A percentile compares a stretch with the other conserved stretches of the same genome.
These are phyloP conservation scores for Hypoxylon sp. DNA, from an alignment of 2,329 filamentous ascomycete species.

Conservation along the genomic window DNA sequence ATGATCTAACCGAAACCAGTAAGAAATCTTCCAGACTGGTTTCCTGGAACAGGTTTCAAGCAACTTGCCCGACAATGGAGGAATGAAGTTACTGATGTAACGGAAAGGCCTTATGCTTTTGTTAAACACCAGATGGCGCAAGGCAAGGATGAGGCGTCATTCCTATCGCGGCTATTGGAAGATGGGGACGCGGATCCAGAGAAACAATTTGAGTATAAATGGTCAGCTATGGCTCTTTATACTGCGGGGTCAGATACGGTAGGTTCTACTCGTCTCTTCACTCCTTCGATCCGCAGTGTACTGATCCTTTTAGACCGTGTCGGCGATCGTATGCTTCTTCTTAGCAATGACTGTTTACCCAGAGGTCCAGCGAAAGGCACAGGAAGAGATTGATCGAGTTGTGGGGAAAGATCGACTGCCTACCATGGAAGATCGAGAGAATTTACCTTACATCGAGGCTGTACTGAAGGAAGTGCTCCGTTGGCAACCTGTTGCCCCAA, in stretches of 20 bases:
- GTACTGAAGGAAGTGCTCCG: slow-evolving; percentile 48
- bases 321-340: slow-evolving; percentile 60
- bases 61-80: slow-evolving; percentile 36
- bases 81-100: slow-evolving; percentile 21
- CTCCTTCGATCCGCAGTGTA: background rate
- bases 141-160: slow-evolving; percentile 35
- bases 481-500: slow-evolving; percentile 51
- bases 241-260: slow-evolving; percentile 49
- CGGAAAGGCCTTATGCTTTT: slow-evolving; percentile 46
- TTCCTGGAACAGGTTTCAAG: slow-evolving; percentile 52
- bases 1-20: slow-evolving; percentile 36
- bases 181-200: slow-evolving; percentile 22
- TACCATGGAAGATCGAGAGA: slow-evolving; percentile 44
- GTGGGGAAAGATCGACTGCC: slow-evolving; percentile 52
- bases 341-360: slow-evolving; percentile 64
- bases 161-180: slow-evolving; percentile 35
- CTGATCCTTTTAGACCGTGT: slow-evolving; percentile 57
- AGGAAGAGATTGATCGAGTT: slow-evolving; percentile 52
- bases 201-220: slow-evolving; percentile 41
- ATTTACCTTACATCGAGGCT: slow-evolving; percentile 51
- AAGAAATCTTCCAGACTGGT: slow-evolving; percentile 49
- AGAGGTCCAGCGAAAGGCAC: slow-evolving; percentile 60
- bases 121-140: slow-evolving; percentile 43
- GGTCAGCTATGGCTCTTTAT: slow-evolving; percentile 44
- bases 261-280: slow-evolving; percentile 6